These are phyloP conservation scores for Stellera chamaejasme DNA, from an alignment of 345 rosid genomes.

Conservation along the genomic window DNA sequence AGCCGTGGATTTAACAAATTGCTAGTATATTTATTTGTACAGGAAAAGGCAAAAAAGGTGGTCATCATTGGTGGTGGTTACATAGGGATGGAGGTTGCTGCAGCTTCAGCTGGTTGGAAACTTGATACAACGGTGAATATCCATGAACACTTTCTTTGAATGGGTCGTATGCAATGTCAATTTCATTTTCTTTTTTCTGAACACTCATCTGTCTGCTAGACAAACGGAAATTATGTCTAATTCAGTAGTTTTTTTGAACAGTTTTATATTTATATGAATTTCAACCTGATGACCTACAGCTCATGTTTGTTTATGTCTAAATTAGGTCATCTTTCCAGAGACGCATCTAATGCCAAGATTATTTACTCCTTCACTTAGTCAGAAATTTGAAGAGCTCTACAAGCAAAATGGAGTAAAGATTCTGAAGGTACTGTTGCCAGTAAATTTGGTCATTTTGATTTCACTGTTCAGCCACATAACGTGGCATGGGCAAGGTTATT, in stretches of 20 bases:
- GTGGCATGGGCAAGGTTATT: not conserved
- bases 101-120: constrained; percentile 92
- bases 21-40: constrained; percentile 11
- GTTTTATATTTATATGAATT: too few relatives aligned
- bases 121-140: constrained; percentile 64
- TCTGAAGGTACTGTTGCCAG: constrained; percentile 35
- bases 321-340: constrained; percentile 79
- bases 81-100: constrained; percentile 99
- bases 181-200: not conserved
- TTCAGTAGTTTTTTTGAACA: too few relatives aligned
- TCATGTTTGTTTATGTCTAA: constrained; percentile 11
- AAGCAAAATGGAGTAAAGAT: constrained; percentile 75
- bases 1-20: not conserved
- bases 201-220: not conserved
- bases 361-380: constrained; percentile 90
- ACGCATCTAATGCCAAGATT: constrained; percentile 78
- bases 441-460: too few relatives aligned
- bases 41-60: constrained; percentile 75
- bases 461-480: too few relatives aligned
- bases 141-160: not conserved
- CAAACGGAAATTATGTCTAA: not conserved
- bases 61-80: constrained; percentile 96
- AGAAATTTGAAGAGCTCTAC: constrained; percentile 74
- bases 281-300: not conserved
- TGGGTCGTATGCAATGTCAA: not conserved